Base-by-base conservation (phyloP, 1,284 basidiomycete genomes). In the Cutaneotrichosporon spelunceum region DNA sequence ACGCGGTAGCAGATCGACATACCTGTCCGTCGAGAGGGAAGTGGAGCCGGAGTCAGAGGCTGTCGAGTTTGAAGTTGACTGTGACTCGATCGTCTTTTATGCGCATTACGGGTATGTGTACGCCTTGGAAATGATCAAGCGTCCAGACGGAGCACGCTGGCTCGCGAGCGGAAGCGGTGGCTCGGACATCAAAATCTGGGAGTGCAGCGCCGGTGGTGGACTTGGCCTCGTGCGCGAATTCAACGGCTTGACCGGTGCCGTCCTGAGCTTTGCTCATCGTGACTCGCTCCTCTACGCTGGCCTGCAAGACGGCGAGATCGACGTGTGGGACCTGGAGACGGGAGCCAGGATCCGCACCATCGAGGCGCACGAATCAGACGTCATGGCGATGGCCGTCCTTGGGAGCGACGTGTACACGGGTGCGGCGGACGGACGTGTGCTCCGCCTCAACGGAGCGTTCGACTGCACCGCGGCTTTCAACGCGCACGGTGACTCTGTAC, bases 31-130 rank as follows among this genome's bases (percentile, higher is more conserved):
- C 23, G 52, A 53, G 33, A 21, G 34, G 14, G 52, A 53, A 9
- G 10, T 16, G 33, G 52, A 53, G 29, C 19, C 33, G n/a, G 52
- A 53, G 23, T 34, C 52, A 30, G 49, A 63, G 1, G 74, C 71
- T 5, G 63, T 65, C 24, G 75, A 79, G 52, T 62, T 80, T 21
- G 81, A 84, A 60, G 85, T 93, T 27, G 84, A 86, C 5, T 80
- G 84, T 13, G 81, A 81, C 57, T 88, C 89, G 67, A 87, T 91
- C 21, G 82, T 92, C 34, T 87, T 90, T 67, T 89, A 90, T 2
- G 94, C 93, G 1, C 94, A 98, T 76, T 93, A 87, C 76, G 94
- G 94, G 11, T 98, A 98, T 74, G 84, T 97, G 16, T 97, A 97
- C 74, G 91, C 89, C 67, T 87, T 97, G 82, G 81, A 85, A 1